A percentile compares a stretch with the other conserved stretches of the same genome.
These are phyloP conservation scores for Epichloe baconii DNA, from an alignment of 2,329 filamentous ascomycete genomes.

Conservation along the genomic window DNA sequence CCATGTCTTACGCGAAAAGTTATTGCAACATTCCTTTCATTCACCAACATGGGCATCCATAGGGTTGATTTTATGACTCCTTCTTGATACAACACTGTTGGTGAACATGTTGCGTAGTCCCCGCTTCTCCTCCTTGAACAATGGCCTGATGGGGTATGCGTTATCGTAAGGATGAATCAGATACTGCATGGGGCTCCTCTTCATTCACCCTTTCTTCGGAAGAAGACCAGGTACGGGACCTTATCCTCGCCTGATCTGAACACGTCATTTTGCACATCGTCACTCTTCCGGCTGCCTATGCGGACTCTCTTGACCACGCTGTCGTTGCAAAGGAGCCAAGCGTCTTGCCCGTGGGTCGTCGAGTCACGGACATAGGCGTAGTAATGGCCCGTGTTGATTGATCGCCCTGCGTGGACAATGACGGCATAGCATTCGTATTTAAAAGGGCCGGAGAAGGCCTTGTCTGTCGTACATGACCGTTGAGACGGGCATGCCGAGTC, in stretches of 20 bases:
- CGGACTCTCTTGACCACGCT: conserved; percentile 25
- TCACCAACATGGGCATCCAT: no score
- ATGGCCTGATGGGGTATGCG: no score
- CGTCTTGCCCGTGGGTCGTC: conserved; percentile 26
- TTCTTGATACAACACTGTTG: no score
- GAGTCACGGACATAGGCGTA: conserved; percentile 54
- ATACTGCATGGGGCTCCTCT: no score
- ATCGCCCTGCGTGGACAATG: conserved; percentile 59
- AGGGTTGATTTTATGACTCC: no score
- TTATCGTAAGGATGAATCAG: no score
- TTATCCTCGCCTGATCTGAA: conserved; percentile 24
- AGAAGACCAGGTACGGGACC: conserved; percentile 36
- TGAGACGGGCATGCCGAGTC: conserved; percentile 13
- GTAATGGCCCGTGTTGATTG: conserved; percentile 66
- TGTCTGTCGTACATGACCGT: conserved; percentile 18
- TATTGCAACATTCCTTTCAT: background rate
- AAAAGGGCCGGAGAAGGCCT: conserved; percentile 42
- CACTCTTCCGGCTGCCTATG: conserved; percentile 23
- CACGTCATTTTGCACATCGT: conserved; percentile 24
- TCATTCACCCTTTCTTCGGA: conserved; percentile 22
- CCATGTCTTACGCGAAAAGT: background rate
- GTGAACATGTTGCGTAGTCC: no score
- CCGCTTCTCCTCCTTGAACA: no score
- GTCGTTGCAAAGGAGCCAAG: conserved; percentile 40
- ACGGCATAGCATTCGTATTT: conserved; percentile 80